Percentiles rank a stretch among this genome's conserved stretches.
Conservation (phyloP, 176 grass and related monocot species). For the Juncus effusus region DNA sequence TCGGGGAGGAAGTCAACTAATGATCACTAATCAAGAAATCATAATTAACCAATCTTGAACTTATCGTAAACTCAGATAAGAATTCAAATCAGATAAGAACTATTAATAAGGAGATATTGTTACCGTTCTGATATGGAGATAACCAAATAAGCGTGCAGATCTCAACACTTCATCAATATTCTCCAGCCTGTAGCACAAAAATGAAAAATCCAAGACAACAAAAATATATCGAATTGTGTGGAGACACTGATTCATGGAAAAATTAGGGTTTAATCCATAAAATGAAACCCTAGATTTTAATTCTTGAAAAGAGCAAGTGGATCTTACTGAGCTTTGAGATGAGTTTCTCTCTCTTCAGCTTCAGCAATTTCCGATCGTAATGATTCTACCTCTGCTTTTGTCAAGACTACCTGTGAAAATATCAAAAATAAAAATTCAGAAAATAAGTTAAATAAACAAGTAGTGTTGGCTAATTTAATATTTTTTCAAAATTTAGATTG, state of each 20-base stretch:
- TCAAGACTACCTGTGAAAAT: constrained; percentile 51
- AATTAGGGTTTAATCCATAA: background rate
- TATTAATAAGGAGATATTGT: too few relatives aligned
- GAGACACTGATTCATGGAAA: background rate
- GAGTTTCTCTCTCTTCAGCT: constrained; percentile 75
- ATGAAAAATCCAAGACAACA: background rate
- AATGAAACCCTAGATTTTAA: background rate
- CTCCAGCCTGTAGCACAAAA: constrained; percentile 50
- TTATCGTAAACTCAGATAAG: too few relatives aligned
- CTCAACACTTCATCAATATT: constrained; percentile 80
- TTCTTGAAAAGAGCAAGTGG: background rate
- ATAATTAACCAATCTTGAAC: too few relatives aligned
- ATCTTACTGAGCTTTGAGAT: constrained; percentile 83
- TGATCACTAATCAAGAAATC: too few relatives aligned
- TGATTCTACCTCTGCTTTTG: constrained; percentile 71
- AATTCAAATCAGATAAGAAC: too few relatives aligned
- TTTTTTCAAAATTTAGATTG: too few relatives aligned
- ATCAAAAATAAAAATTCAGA: background rate
- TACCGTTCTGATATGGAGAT: constrained; percentile 88
- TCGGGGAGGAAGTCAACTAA: too few relatives aligned
- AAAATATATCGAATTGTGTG: background rate
- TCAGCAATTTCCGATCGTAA: constrained; percentile 66
- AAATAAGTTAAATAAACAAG: constrained; percentile 6
- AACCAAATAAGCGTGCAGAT: constrained; percentile 63
- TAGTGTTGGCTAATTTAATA: too few relatives aligned